Base-by-base conservation (phyloP, 805 yeast species). In the Cyberlindnera americana region DNA sequence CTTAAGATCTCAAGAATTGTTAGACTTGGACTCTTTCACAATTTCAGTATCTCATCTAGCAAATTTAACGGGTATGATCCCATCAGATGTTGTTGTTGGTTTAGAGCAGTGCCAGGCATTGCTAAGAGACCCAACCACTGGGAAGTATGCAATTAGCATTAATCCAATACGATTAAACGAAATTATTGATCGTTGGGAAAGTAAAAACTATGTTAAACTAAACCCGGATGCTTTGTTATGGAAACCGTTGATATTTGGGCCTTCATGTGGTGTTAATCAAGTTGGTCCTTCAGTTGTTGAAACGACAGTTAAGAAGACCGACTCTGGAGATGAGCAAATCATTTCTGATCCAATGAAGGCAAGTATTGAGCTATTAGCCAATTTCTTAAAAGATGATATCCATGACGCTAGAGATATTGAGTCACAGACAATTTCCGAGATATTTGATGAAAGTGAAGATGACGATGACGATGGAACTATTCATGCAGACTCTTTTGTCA, bases 1-100 rank as follows among this genome's bases (percentile, higher is more conserved):
- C 15, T 4, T 5, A 6, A 14, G 31, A 5, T 30, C 35, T 13
- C 19, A 32, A 14, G 16, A 50, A 25, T 22, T 31, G 29, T 19
- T 33, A 12, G 39, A 44, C 21, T 44, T 33, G 13, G 37, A 33
- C 1, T 5, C 31, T 10, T 34, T 56, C 19, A 47, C 47, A 18
- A 37, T 78, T 1, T 74, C 90, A 0, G 71, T 91, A 13, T 74
- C 78, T 17, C 78, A 72, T 36, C 54, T 91, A 15, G 68, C 90
- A 4, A 74, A 73, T 40, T 55, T 76, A 11, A 86, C 96, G 0
- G 97, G 97, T 0, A 84, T 93, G 90, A 81, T 74, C 2, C 73
- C 83, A 8, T 83, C 91, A 12, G 98, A 93, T 61, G 88, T 90
- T 0, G 72, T 91, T 6, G 85, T 84, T 33, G 95, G 95, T 0